phyloP scores from a whole-genome alignment of 2,329 filamentous ascomycete genomes.

The Diaporthe amygdali region DNA sequence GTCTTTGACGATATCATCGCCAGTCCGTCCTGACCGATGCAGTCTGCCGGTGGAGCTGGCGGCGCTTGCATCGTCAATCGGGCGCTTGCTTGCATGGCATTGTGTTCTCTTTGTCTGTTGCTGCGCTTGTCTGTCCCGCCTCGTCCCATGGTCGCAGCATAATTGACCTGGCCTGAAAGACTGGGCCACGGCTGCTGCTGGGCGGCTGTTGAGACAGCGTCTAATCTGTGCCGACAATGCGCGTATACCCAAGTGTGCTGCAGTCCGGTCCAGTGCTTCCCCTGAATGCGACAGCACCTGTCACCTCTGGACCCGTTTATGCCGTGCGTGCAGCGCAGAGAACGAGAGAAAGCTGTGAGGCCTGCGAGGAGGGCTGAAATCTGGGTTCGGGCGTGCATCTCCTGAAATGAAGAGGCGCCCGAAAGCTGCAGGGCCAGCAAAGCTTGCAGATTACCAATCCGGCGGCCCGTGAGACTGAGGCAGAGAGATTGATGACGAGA shows the following conservation, averaged over 20 bases:
- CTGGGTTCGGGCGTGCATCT: neutral
- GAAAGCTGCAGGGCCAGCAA: constrained; percentile 19
- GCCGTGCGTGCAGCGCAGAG: neutral
- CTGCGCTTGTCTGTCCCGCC: neutral
- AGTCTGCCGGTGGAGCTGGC: neutral
- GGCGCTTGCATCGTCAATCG: neutral
- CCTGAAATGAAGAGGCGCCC: constrained; percentile 3
- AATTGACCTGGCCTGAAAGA: neutral
- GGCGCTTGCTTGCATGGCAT: constrained; percentile 19
- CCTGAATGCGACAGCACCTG: neutral
- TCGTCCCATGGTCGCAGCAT: constrained; percentile 17
- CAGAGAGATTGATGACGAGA: neutral
- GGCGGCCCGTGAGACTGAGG: neutral
- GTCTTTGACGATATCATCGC: neutral
- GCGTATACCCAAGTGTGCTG: neutral
- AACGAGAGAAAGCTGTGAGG: neutral
- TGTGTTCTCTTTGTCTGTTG: neutral
- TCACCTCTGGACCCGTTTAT: neutral
- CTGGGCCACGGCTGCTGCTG: neutral
- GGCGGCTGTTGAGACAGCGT: constrained; percentile 27
- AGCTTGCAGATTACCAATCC: constrained; percentile 11
- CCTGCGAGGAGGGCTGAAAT: neutral
- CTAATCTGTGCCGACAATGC: neutral
- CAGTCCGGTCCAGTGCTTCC: neutral
- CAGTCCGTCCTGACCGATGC: neutral